Conservation (phyloP, 179 eudicot genomes). For the Gypsophila paniculata region DNA sequence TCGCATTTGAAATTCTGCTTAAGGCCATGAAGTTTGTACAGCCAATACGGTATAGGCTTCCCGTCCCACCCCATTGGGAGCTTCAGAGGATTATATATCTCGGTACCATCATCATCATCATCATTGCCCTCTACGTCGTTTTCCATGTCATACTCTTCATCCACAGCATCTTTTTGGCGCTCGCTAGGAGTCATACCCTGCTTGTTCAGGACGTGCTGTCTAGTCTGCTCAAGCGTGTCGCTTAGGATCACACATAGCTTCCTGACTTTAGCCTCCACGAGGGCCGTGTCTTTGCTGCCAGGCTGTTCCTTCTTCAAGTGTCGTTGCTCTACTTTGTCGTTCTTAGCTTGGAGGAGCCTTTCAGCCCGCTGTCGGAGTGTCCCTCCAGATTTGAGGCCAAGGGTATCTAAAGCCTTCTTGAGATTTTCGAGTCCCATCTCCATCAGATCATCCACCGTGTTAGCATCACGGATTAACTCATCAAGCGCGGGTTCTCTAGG, state of each 20-base stretch:
- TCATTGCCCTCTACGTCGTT: neutral
- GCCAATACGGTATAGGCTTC: constrained; percentile 21
- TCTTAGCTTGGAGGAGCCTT: neutral
- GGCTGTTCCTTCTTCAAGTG: neutral
- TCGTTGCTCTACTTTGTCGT: neutral
- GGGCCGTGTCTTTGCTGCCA: neutral
- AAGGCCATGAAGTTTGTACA: constrained; percentile 22
- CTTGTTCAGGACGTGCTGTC: constrained; percentile 13
- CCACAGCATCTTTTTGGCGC: neutral
- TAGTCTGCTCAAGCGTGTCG: constrained; percentile 14
- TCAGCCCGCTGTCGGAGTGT: neutral
- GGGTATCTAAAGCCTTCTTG: too few species aligned
- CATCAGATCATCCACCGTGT: neutral
- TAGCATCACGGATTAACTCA: neutral
- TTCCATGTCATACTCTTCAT: neutral
- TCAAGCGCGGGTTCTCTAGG: neutral
- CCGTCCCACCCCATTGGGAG: constrained; percentile 17
- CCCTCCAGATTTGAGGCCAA: too few species aligned
- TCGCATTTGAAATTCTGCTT: constrained; percentile 14
- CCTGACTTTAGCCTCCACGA: constrained; percentile 19
- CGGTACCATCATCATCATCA: neutral
- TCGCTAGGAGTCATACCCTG: constrained; percentile 3
- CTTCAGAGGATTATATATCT: constrained; percentile 8
- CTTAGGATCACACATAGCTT: constrained; percentile 17
- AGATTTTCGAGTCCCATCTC: too few species aligned